A percentile compares a stretch with the other conserved stretches of the same genome.
These are phyloP conservation scores for Pyrenophora seminiperda DNA, from an alignment of 2,329 filamentous ascomycete genomes.

Conservation along the genomic window DNA sequence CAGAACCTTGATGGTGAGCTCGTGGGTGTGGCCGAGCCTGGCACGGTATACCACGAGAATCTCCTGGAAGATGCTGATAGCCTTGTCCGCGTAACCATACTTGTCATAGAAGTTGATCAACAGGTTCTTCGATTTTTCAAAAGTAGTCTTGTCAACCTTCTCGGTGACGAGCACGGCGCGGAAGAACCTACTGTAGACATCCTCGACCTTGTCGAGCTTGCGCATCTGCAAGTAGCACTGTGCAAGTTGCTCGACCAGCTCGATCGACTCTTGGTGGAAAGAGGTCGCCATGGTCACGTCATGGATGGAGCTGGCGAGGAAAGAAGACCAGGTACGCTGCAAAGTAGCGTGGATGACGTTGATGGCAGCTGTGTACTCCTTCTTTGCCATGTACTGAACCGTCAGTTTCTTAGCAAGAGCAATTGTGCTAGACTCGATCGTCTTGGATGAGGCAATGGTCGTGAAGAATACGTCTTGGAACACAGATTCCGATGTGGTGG, in stretches of 20 bases:
- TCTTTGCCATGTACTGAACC: conserved; percentile 52
- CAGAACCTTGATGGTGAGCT: conserved; percentile 54
- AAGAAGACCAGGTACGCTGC: conserved; percentile 53
- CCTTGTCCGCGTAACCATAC: conserved; percentile 46
- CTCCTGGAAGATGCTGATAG: conserved; percentile 46
- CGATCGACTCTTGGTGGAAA: conserved; percentile 54
- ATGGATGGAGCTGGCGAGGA: conserved; percentile 53
- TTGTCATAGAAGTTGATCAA: conserved; percentile 49
- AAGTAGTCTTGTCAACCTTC: conserved; percentile 35
- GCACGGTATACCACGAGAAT: conserved; percentile 44
- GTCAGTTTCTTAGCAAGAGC: conserved; percentile 50
- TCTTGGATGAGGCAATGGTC: conserved; percentile 47
- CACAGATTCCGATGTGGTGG: conserved; percentile 49
- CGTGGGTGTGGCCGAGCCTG: conserved; percentile 45
- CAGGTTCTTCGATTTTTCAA: conserved; percentile 43
- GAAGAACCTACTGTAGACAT: conserved; percentile 49
- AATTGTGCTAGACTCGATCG: conserved; percentile 50
- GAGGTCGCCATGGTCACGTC: conserved; percentile 52
- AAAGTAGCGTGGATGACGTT: conserved; percentile 54
- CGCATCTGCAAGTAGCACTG: conserved; percentile 52
- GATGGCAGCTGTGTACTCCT: conserved; percentile 55
- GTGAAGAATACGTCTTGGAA: conserved; percentile 54
- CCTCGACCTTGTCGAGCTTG: conserved; percentile 47
- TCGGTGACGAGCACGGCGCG: conserved; percentile 42
- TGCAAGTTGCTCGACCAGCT: conserved; percentile 54